phyloP scores from a whole-genome alignment of 306 rosid genomes.

The Fragaria vesca region DNA sequence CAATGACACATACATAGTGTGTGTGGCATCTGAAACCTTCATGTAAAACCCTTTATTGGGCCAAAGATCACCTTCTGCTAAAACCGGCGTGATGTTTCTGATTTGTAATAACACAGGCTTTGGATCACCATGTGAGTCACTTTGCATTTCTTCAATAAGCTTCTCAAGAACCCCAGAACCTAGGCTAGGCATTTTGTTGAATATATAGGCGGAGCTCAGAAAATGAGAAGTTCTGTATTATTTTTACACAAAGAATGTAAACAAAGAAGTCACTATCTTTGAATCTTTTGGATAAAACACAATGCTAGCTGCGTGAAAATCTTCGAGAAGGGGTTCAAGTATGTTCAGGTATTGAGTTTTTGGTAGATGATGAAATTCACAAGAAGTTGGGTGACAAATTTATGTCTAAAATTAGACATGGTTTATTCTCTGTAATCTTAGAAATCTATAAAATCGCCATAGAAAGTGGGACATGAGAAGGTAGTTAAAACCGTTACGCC shows the following conservation, averaged over 20 bases:
- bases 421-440: slow-evolving; percentile 3
- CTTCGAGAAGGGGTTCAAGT: not conserved
- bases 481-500: slow-evolving; percentile 28
- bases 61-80: slow-evolving; percentile 37
- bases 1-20: slow-evolving; percentile 33
- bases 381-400: not conserved
- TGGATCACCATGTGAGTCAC: not conserved
- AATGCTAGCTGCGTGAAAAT: not conserved
- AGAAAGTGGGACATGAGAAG: not conserved
- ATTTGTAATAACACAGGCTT: slow-evolving; percentile 26
- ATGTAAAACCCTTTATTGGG: slow-evolving; percentile 36
- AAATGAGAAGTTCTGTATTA: not conserved
- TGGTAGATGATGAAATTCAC: not conserved
- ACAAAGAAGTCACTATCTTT: not conserved
- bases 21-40: slow-evolving; percentile 42
- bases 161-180: slow-evolving; percentile 36
- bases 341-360: not conserved
- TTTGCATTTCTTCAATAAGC: slow-evolving; percentile 33
- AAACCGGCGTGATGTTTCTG: slow-evolving; percentile 31
- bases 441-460: slow-evolving; percentile 12
- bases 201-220: not conserved
- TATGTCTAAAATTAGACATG: not conserved
- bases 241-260: not conserved
- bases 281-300: slow-evolving; percentile 4
- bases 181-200: slow-evolving; percentile 30